phyloP scores from a whole-genome alignment of 345 rosid species.

The Hibiscus syriacus region DNA sequence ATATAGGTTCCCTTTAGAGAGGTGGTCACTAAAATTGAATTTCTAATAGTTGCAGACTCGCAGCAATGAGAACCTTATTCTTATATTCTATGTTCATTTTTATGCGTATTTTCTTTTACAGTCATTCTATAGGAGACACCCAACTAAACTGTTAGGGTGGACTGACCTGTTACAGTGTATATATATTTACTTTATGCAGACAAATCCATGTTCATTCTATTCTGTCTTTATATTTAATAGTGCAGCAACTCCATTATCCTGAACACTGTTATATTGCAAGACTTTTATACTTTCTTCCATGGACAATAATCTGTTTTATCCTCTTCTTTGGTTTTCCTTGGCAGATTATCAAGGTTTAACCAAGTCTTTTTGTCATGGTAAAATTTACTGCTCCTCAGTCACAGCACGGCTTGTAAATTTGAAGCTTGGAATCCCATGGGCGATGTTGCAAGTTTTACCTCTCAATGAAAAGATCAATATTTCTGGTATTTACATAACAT shows the following conservation, averaged over 20 bases:
- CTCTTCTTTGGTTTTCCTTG: conserved; percentile 3
- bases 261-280: background rate
- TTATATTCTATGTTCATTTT: background rate
- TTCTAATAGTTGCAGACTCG: background rate
- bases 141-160: background rate
- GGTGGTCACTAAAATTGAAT: background rate
- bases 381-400: conserved; percentile 77
- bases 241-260: background rate
- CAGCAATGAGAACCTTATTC: background rate
- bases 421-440: conserved; percentile 92
- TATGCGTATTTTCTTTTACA: background rate
- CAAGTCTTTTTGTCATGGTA: conserved; percentile 79
- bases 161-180: background rate
- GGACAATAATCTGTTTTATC: background rate
- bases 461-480: conserved; percentile 61
- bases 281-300: background rate
- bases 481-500: conserved; percentile 60
- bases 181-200: background rate
- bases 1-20: background rate
- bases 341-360: conserved; percentile 98
- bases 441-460: conserved; percentile 54
- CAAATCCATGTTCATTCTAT: background rate
- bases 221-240: background rate
- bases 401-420: conserved; percentile 80
- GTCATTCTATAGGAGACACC: background rate